Percentiles rank a stretch among this genome's conserved stretches.
phyloP scores from a whole-genome alignment of 805 yeast genomes.

The Candida verbasci region DNA sequence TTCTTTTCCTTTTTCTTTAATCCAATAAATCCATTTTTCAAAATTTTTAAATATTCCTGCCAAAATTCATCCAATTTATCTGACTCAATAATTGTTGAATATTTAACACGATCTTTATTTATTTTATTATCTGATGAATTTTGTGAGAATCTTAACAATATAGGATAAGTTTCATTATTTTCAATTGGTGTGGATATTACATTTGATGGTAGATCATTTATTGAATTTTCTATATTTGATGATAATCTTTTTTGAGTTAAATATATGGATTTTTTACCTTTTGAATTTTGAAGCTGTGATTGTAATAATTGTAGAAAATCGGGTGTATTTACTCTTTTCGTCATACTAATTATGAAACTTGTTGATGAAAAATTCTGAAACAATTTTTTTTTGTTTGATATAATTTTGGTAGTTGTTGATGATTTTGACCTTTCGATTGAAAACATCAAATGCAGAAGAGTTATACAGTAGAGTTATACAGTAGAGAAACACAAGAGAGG shows the following conservation, averaged over 20 bases:
- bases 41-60: conserved; percentile 63
- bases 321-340: conserved; percentile 22
- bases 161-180: conserved; percentile 42
- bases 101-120: conserved; percentile 49
- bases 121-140: conserved; percentile 35
- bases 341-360: not conserved
- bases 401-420: too few species aligned
- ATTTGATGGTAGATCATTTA: conserved; percentile 32
- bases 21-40: conserved; percentile 71
- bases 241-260: conserved; percentile 54
- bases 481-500: too few species aligned
- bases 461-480: too few species aligned
- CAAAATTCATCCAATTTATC: conserved; percentile 67
- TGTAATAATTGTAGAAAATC: conserved; percentile 26
- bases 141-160: conserved; percentile 65
- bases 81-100: conserved; percentile 68
- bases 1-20: conserved; percentile 79
- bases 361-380: too few species aligned
- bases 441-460: too few species aligned
- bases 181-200: conserved; percentile 21
- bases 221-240: not conserved
- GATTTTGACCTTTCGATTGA: too few species aligned
- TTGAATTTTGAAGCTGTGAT: conserved; percentile 20
- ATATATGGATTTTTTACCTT: conserved; percentile 50
- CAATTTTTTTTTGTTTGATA: not conserved